These are phyloP conservation scores for Sporothrix inflata DNA, from an alignment of 2,329 filamentous ascomycete species.

Conservation along the genomic window DNA sequence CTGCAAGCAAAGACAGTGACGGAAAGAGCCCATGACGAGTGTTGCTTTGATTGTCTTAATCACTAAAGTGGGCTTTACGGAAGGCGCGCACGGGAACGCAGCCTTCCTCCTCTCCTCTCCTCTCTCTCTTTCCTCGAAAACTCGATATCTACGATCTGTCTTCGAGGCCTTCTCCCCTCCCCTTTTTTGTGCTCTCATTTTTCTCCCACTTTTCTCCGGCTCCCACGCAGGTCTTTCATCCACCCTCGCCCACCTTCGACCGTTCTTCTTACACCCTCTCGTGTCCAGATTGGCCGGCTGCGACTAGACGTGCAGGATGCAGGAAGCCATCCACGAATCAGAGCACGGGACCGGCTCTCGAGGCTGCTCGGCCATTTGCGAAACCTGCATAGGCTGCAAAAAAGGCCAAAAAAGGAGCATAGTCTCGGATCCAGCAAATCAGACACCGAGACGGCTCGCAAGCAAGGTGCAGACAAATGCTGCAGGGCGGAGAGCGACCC, in stretches of 20 bases:
- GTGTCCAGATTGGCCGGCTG: constrained; percentile 25
- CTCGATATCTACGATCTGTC: neutral
- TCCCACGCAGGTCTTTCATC: constrained; percentile 20
- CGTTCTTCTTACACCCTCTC: constrained; percentile 25
- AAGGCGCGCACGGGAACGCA: neutral
- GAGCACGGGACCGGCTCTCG: constrained; percentile 25
- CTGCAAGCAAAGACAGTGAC: neutral
- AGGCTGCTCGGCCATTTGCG: constrained; percentile 29
- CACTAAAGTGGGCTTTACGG: neutral
- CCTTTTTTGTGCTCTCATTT: neutral
- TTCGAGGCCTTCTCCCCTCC: neutral
- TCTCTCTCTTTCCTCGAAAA: neutral
- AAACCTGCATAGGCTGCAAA: constrained; percentile 29
- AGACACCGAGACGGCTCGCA: constrained; percentile 12
- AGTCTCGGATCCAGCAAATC: constrained; percentile 21
- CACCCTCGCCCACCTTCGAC: constrained; percentile 12
- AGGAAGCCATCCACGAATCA: constrained; percentile 28
- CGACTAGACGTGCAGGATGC: constrained; percentile 30
- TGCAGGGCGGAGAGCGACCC: constrained; percentile 1
- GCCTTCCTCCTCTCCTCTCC: neutral
- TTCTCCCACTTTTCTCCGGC: neutral
- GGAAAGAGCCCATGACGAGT: constrained; percentile 10
- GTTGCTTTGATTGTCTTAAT: neutral
- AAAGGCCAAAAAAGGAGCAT: constrained; percentile 1
- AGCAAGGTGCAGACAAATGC: neutral